Percentiles rank a stretch among this genome's conserved stretches.
These are phyloP conservation scores for Porodaedalea pini DNA, from an alignment of 1,284 basidiomycete genomes.

Conservation along the genomic window DNA sequence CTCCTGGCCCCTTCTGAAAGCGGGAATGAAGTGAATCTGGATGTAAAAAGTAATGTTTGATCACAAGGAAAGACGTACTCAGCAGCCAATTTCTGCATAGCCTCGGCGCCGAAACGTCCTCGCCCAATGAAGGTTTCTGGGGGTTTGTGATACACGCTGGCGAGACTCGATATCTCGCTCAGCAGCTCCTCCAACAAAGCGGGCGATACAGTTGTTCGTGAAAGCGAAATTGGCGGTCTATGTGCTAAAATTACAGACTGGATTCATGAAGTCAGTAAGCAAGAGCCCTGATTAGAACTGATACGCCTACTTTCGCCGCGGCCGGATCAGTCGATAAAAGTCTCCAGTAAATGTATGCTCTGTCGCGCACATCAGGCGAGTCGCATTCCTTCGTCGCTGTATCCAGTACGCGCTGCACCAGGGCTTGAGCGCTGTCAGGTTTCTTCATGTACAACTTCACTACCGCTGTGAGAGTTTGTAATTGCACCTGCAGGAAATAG, in stretches of 20 bases:
- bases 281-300: neutral
- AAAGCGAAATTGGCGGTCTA: slow-evolving; percentile 90
- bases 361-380: slow-evolving; percentile 94
- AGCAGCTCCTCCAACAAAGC: slow-evolving; percentile 92
- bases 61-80: slow-evolving; percentile 45
- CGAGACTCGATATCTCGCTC: slow-evolving; percentile 80
- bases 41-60: slow-evolving; percentile 3
- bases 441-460: slow-evolving; percentile 96
- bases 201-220: slow-evolving; percentile 85
- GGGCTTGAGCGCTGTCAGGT: slow-evolving; percentile 85
- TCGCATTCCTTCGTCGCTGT: slow-evolving; percentile 97
- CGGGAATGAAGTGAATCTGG: slow-evolving; percentile 10
- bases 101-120: slow-evolving; percentile 81
- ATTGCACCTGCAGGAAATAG: slow-evolving; percentile 65
- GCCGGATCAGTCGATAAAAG: slow-evolving; percentile 89
- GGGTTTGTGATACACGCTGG: slow-evolving; percentile 96
- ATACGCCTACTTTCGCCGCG: slow-evolving; percentile 75
- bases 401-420: slow-evolving; percentile 88
- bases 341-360: slow-evolving; percentile 97
- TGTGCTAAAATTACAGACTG: slow-evolving; percentile 89
- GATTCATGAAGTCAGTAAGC: slow-evolving; percentile 10
- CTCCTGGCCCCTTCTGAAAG: slow-evolving; percentile 41
- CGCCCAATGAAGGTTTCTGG: slow-evolving; percentile 87
- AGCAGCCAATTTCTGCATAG: slow-evolving; percentile 64
- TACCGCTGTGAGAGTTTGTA: slow-evolving; percentile 92